Evolutionary conservation across 1,139 yeast species (phyloP), one percentile per base, ranked within the genome.

Genomic region (Diutina scorzettiae): DNA sequence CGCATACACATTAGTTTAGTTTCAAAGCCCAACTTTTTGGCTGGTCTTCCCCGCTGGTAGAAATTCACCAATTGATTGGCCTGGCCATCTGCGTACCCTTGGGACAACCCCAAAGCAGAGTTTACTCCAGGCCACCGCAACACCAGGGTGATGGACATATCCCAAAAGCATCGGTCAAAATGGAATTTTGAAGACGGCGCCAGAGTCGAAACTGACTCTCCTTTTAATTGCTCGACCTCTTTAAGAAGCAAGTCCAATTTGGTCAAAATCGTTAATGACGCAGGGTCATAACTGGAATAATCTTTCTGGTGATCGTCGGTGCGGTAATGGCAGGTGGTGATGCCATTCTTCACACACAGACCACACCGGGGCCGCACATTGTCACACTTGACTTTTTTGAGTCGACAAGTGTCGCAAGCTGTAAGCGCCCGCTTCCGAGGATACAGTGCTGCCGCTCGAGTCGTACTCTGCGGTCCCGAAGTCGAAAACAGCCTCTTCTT

Each of bases 321-420:
- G 20, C 59, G 50, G 47, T 62, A 66, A 45, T 62, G 63, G 48
- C 71, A 66, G 34, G 48, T 49, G 7, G 45, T 40, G 43, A 53
- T 56, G 17, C 62, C 64, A 51, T 57, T 67, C 45, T 62, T 63
- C 5, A 50, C 49, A 53, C 80, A 74, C 20, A 76, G 60, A 0
- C 73, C 68, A 52, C 80, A 74, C 19, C 59, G 50, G 1, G 80
- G 80, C 47, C 71, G 60, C 24, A 51, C 54, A 44, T 76, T 66
- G 50, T 74, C 79, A 59, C 80, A 74, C 49, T 70, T 68, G 44
- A 69, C 63, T 48, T 71, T 71, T 48, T 66, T 68, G 27, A 60
- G 43, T 24, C 76, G 59, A 48, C 76, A 71, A 2, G 66, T 57
- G 45, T 69, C 74, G 51, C 76, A 71, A 0, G 76, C 74, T 1